phyloP scores from a whole-genome alignment of 768 basidiomycete species.

The Mrakia gelida region DNA sequence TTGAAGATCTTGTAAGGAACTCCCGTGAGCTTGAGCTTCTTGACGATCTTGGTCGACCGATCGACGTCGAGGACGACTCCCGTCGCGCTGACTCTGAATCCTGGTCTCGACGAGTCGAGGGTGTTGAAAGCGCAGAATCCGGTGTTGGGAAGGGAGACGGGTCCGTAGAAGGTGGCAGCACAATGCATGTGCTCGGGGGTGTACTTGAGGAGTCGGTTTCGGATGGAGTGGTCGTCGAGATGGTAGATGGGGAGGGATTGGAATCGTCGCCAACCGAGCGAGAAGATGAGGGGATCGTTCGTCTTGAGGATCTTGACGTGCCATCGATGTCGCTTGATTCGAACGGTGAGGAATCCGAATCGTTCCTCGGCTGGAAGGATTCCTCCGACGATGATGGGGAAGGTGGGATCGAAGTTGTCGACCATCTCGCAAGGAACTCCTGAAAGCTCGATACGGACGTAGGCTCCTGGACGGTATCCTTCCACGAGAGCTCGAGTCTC shows the following conservation, averaged over 20 bases:
- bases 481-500: slow-evolving; percentile 79
- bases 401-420: slow-evolving; percentile 84
- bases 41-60: slow-evolving; percentile 88
- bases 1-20: slow-evolving; percentile 96
- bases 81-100: slow-evolving; percentile 86
- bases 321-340: slow-evolving; percentile 96
- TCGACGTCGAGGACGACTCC: slow-evolving; percentile 94
- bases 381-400: slow-evolving; percentile 88
- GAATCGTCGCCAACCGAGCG: slow-evolving; percentile 96
- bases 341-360: slow-evolving; percentile 88
- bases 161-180: slow-evolving; percentile 95
- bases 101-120: slow-evolving; percentile 59
- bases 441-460: slow-evolving; percentile 83
- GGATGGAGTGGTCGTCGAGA: slow-evolving; percentile 93
- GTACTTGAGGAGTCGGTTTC: slow-evolving; percentile 99
- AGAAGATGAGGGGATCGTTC: slow-evolving; percentile 93
- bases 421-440: slow-evolving; percentile 86
- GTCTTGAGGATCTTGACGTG: slow-evolving; percentile 85
- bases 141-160: slow-evolving; percentile 83
- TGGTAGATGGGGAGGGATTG: slow-evolving; percentile 93
- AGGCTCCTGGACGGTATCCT: slow-evolving; percentile 82
- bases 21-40: slow-evolving; percentile 95
- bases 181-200: slow-evolving; percentile 99
- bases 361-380: slow-evolving; percentile 82
- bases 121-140: slow-evolving; percentile 97